These are phyloP conservation scores for Crithidia thermophila DNA, from an alignment of 208 protist genomes.

Conservation along the genomic window DNA sequence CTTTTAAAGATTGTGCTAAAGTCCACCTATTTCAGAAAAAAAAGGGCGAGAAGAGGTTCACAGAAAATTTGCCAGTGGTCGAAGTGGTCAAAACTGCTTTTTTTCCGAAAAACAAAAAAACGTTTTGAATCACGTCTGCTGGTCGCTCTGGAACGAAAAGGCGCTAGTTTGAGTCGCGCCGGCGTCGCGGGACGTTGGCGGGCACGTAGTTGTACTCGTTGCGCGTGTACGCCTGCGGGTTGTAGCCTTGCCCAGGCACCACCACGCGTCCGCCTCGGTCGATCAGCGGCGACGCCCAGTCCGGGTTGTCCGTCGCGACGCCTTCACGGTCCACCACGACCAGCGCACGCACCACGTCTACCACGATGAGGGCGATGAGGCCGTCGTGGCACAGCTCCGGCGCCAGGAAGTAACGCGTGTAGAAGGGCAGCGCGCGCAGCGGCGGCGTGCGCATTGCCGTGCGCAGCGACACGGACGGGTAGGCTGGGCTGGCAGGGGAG, in stretches of 20 bases:
- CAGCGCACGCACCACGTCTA: constrained; percentile 70
- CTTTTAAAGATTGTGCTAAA: no score
- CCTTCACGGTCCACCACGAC: constrained; percentile 70
- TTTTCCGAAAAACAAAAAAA: background rate
- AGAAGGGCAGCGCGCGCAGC: constrained; percentile 34
- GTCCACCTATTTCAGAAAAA: background rate
- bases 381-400: constrained; percentile 65
- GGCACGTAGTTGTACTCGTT: constrained; percentile 38
- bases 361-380: constrained; percentile 62
- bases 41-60: background rate
- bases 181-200: constrained; percentile 9
- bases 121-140: background rate
- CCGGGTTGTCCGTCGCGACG: constrained; percentile 37
- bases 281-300: constrained; percentile 40
- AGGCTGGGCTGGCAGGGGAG: background rate
- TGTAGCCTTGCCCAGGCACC: constrained; percentile 47
- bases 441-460: constrained; percentile 5
- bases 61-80: background rate
- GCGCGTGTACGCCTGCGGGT: constrained; percentile 44
- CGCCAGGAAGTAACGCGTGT: constrained; percentile 71
- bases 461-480: background rate
- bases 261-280: constrained; percentile 35
- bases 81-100: background rate
- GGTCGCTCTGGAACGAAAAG: background rate
- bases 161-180: background rate